Base-by-base conservation (phyloP, 2,329 filamentous ascomycete species). In the Pseudogymnoascus pannorum region DNA sequence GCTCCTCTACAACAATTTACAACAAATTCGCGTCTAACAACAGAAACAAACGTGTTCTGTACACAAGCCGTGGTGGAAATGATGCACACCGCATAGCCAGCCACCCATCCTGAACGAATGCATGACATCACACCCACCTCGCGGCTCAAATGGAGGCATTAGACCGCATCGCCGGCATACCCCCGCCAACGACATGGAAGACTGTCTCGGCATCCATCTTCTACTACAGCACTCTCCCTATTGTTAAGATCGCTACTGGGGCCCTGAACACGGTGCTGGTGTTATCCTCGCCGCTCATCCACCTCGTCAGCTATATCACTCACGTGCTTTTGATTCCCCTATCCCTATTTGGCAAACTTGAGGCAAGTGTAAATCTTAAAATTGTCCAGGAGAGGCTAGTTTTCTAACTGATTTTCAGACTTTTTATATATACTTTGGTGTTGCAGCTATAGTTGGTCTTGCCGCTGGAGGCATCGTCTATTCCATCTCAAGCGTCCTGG, bases 391-490 rank as follows among this genome's bases (percentile, higher is more conserved):
- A 22, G 18, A 7, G 20, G 24, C 4, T 20, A 11, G 8, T 26
- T 26, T n/a, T 51, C 24, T 58, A 60, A 66, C 61, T 59, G 42
- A 60, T 26, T 26, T 35, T 14, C 61, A 80, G 78, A 75, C 74
- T 57, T 62, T 77, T 18, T 72, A 73, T 60, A 67, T 70, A 68
- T 87, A 80, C 68, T 77, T 92, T 54, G 85, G 85, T 57, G 80
- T 85, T 22, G 90, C 89, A 6, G 79, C 83, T 31, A 73, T 89
- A 16, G 78, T 91, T 59, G 90, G 90, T n/a, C 74, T 86, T 59
- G 58, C 83, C 9, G 76, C 85, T 26, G 89, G 88, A 59, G 72
- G 85, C 58, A 66, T 82, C 16, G 72, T 92, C 44, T 80, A 83
- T 68, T 74, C 83, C 60, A 77, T 79, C 16, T 87, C 85, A 62